Conservation (phyloP, 2,329 filamentous ascomycete genomes). For the Penicillium brasilianum region DNA sequence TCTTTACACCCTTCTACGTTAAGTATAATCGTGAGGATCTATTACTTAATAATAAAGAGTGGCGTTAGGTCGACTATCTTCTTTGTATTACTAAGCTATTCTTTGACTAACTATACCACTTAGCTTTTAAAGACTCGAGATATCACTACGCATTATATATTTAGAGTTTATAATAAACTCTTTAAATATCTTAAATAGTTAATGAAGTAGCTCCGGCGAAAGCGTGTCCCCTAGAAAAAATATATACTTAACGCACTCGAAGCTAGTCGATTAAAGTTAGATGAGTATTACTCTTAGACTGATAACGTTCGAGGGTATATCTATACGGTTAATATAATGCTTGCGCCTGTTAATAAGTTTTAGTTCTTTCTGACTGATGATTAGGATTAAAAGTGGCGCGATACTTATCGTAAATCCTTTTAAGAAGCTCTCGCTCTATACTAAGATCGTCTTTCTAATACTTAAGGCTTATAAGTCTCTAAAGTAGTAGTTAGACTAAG, state of each 20-base stretch:
- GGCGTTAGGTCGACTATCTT: not conserved
- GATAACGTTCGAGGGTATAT: conserved; percentile 14
- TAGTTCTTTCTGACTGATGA: conserved; percentile 7
- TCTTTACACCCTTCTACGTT: not conserved
- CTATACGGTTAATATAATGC: conserved; percentile 5
- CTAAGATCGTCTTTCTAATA: not conserved
- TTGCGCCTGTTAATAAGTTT: conserved; percentile 1
- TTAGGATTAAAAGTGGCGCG: conserved; percentile 6
- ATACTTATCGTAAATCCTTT: not conserved
- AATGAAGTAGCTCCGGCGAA: conserved; percentile 11
- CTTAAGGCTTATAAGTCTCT: not conserved
- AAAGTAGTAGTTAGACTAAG: not conserved
- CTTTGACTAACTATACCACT: not conserved
- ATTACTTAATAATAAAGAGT: not conserved
- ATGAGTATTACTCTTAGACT: conserved; percentile 23
- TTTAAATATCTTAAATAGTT: not conserved
- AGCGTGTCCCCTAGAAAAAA: conserved; percentile 21
- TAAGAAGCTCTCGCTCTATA: not conserved
- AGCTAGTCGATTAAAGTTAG: conserved; percentile 16
- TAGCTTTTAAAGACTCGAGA: not conserved
- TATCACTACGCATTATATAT: not conserved
- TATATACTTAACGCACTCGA: conserved; percentile 17
- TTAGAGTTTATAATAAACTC: not conserved
- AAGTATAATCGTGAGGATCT: not conserved
- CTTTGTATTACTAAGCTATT: not conserved